These are phyloP conservation scores for Thalia dealbata DNA, from an alignment of 176 grass and related monocot species.

Conservation along the genomic window DNA sequence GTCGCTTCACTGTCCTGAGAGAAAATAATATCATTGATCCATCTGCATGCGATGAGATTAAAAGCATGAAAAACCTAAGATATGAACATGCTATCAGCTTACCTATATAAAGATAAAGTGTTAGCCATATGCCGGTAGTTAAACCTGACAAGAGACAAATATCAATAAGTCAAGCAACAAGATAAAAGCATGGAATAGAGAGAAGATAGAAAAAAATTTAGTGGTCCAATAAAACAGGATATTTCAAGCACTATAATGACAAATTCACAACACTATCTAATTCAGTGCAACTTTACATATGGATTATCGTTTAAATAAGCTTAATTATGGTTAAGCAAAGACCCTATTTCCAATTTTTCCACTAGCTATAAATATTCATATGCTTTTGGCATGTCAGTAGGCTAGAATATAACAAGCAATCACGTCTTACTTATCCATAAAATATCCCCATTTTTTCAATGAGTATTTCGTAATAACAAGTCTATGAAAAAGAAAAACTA, in stretches of 20 bases:
- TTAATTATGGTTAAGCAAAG: background rate
- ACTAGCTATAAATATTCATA: no score
- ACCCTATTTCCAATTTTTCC: no score
- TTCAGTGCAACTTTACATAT: background rate
- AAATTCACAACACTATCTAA: background rate
- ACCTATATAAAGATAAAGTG: slow-evolving; percentile 89
- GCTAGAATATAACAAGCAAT: no score
- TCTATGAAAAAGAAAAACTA: no score
- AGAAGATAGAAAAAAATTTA: background rate
- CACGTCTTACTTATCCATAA: no score
- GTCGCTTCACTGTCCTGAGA: slow-evolving; percentile 77
- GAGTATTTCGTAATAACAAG: no score
- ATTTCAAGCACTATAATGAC: background rate
- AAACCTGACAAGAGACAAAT: slow-evolving; percentile 46
- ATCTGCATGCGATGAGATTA: background rate
- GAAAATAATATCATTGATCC: background rate
- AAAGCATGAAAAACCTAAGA: slow-evolving; percentile 10
- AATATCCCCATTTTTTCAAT: no score
- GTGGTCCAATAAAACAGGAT: background rate
- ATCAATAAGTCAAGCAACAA: slow-evolving; percentile 2
- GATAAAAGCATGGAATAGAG: background rate
- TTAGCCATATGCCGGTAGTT: slow-evolving; percentile 99
- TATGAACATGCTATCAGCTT: slow-evolving; percentile 1
- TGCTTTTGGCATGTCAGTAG: no score
- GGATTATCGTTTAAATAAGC: background rate